A percentile compares a stretch with the other conserved stretches of the same genome.
Evolutionary conservation across 2,329 filamentous ascomycete species (phyloP).

Genomic region (Exserohilum rostratum): DNA sequence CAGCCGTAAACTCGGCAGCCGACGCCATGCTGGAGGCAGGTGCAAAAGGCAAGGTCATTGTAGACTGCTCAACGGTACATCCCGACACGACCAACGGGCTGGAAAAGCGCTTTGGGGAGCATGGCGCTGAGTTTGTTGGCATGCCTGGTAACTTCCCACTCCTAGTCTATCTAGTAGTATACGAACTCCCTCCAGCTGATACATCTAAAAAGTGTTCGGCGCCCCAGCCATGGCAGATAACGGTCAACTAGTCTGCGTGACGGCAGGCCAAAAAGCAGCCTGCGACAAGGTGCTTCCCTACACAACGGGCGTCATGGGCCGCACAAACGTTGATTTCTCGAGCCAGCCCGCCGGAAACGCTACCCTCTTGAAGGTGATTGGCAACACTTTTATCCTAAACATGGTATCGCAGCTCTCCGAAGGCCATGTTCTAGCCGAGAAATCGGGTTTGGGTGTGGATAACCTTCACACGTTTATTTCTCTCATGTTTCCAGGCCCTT

Average conservation of each 20-base stretch:
- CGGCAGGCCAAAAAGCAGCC: constrained; percentile 67
- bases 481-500: constrained; percentile 75
- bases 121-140: constrained; percentile 76
- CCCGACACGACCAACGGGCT: constrained; percentile 77
- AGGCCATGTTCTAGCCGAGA: constrained; percentile 79
- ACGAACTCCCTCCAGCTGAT: constrained; percentile 25
- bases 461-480: constrained; percentile 75
- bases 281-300: constrained; percentile 72
- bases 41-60: constrained; percentile 74
- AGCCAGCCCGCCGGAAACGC: constrained; percentile 72
- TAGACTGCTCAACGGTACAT: constrained; percentile 88
- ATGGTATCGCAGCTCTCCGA: constrained; percentile 82
- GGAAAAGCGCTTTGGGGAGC: constrained; percentile 61
- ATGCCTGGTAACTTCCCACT: constrained; percentile 58
- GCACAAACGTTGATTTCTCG: constrained; percentile 72
- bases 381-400: constrained; percentile 84
- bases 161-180: constrained; percentile 10
- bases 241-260: constrained; percentile 74
- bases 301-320: constrained; percentile 73
- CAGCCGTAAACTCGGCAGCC: constrained; percentile 70
- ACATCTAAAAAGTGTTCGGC: constrained; percentile 64
- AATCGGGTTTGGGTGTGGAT: constrained; percentile 73
- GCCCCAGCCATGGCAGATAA: constrained; percentile 72
- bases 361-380: constrained; percentile 77
- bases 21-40: constrained; percentile 61